Evolutionary conservation across 2,329 filamentous ascomycete species (phyloP).

Genomic region (Penicillium rolfsii): DNA sequence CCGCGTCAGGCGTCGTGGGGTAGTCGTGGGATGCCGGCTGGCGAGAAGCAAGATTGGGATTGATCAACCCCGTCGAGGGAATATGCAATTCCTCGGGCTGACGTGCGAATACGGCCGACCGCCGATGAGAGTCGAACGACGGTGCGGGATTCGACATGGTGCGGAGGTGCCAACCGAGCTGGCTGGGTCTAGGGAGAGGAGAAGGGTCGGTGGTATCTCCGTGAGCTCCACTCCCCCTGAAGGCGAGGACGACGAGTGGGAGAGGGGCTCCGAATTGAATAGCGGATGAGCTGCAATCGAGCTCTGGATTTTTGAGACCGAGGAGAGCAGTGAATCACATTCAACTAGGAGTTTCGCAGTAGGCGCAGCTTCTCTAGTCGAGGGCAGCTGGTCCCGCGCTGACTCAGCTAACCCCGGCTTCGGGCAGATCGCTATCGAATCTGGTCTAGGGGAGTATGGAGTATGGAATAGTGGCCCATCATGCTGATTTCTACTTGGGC

Average conservation of each 20-base stretch:
- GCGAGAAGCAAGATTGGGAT: slow-evolving; percentile 41
- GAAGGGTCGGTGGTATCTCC: slow-evolving; percentile 15
- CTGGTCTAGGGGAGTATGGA: neutral
- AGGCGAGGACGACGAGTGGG: slow-evolving; percentile 6
- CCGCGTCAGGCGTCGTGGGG: slow-evolving; percentile 49
- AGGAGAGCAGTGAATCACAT: slow-evolving; percentile 6
- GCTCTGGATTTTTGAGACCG: slow-evolving; percentile 5
- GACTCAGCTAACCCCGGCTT: slow-evolving; percentile 19
- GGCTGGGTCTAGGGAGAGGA: slow-evolving; percentile 15
- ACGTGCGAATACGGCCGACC: slow-evolving; percentile 51
- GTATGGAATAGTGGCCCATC: neutral
- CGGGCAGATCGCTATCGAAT: neutral
- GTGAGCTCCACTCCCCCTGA: slow-evolving; percentile 27
- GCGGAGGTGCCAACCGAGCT: slow-evolving; percentile 21
- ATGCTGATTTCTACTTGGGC: neutral
- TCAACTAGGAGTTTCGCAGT: neutral
- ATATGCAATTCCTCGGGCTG: slow-evolving; percentile 62
- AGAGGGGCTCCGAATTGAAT: slow-evolving; percentile 16
- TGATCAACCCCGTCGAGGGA: slow-evolving; percentile 45
- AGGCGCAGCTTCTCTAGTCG: slow-evolving; percentile 12
- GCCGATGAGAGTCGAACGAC: slow-evolving; percentile 56
- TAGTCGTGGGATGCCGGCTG: slow-evolving; percentile 53
- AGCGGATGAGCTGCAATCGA: slow-evolving; percentile 37
- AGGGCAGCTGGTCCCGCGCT: slow-evolving; percentile 19
- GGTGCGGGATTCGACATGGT: slow-evolving; percentile 51